Evolutionary conservation across 768 basidiomycete species (phyloP).

Genomic region (Mycena haematopus): DNA sequence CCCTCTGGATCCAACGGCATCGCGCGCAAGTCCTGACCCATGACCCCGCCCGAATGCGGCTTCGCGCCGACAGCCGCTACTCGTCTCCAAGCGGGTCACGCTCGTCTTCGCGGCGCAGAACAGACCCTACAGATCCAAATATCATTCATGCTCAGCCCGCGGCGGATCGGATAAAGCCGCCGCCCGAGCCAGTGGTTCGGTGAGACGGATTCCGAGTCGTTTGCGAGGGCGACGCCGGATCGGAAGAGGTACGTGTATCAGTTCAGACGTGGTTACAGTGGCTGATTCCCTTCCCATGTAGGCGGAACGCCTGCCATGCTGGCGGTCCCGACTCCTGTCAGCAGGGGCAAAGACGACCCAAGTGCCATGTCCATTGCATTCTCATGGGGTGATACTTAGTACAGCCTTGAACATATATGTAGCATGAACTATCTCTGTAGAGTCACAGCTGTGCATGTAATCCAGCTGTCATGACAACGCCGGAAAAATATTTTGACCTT

Average conservation of each 20-base stretch:
- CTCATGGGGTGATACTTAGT: slow-evolving; percentile 1
- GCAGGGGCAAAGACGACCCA: neutral
- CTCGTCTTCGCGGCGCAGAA: slow-evolving; percentile 5
- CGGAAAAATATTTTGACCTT: too few relatives aligned
- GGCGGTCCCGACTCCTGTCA: neutral
- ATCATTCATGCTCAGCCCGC: neutral
- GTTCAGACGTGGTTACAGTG: neutral
- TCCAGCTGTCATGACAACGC: too few relatives aligned
- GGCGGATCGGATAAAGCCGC: neutral
- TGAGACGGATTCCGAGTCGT: slow-evolving; percentile 5
- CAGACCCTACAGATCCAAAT: neutral
- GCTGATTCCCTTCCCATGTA: neutral
- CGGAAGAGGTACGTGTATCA: neutral
- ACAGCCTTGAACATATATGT: neutral
- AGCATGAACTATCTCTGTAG: neutral
- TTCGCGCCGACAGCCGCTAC: slow-evolving; percentile 11
- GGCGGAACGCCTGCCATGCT: neutral
- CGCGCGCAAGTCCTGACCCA: slow-evolving; percentile 5
- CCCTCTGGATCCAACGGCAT: neutral
- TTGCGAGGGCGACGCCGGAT: neutral
- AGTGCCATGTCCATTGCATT: neutral
- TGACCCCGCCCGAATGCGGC: slow-evolving; percentile 7
- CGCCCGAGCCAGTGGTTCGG: neutral
- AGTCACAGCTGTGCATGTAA: too few relatives aligned
- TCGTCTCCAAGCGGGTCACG: slow-evolving; percentile 7